Conservation (phyloP, 495 filamentous ascomycete species). For the Tuber brumale region DNA sequence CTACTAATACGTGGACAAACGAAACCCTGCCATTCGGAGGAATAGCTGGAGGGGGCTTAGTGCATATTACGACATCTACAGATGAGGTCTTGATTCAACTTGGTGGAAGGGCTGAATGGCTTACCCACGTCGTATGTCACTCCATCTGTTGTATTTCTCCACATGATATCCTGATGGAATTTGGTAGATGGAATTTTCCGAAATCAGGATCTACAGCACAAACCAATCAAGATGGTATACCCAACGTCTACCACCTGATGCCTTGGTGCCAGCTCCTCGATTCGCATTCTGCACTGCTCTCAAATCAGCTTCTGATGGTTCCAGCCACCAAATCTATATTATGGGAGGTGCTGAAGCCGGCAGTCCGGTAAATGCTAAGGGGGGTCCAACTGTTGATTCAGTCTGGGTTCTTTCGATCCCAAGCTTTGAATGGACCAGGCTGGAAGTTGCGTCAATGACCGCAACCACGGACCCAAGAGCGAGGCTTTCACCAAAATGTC, state of each 20-base stretch:
- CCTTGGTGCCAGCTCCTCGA: constrained; percentile 4
- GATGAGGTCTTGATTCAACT: constrained; percentile 17
- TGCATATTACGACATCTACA: neutral
- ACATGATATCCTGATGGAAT: too few species aligned
- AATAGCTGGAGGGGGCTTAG: neutral
- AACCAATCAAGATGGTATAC: constrained; percentile 18
- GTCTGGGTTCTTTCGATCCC: constrained; percentile 22
- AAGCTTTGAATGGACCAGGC: constrained; percentile 11
- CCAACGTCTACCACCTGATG: neutral
- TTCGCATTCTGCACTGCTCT: constrained; percentile 9
- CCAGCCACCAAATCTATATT: constrained; percentile 17
- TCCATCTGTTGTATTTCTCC: neutral
- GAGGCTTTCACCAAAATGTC: constrained; percentile 5
- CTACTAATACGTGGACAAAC: constrained; percentile 9
- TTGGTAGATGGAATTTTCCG: constrained; percentile 6
- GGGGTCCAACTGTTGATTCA: neutral
- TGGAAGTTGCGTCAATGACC: neutral
- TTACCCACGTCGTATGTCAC: neutral
- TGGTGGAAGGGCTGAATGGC: constrained; percentile 2
- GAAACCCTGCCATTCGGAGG: constrained; percentile 1
- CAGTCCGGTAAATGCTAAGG: too few species aligned
- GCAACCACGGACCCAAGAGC: neutral
- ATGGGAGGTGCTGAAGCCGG: constrained; percentile 5
- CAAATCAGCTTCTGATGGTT: constrained; percentile 11
- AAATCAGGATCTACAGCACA: constrained; percentile 18